Evolutionary conservation across 225 moss, liverwort and hornwort species (phyloP), one percentile per base, ranked within the genome.

Genomic region (Pleurozium schreberi): DNA sequence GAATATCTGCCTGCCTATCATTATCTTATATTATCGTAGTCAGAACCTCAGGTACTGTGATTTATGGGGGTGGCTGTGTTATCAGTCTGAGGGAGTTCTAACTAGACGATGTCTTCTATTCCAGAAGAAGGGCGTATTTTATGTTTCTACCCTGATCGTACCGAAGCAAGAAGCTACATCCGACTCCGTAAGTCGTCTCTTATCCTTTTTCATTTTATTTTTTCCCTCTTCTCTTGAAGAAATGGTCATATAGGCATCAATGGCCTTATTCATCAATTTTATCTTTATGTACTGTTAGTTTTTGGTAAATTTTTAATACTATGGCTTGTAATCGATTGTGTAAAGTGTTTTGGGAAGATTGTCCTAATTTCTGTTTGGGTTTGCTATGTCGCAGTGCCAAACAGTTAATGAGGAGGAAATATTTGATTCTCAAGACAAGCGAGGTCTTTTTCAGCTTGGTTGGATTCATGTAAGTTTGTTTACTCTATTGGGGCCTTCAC

Each of bases 91-190:
- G 82, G 43, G 14, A 83, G 38, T 75, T 69, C 64, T 88, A 84
- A 86, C 28, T 45, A 88, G 84, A 86, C 57, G 40, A 38, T 57
- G 18, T 88, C 61, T 85, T n/a, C 23, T 75, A 57, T 92, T 90
- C 77, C 95, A 99, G 98, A 97, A 94, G 91, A 93, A 96, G 85
- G 97, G 98, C 30, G 80, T 92, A 52, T 99, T 99, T 90, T 95
- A 95, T 91, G 93, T 99, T 47, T 97, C 93, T 86, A 95, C 98
- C 33, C 86, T 99, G 66, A 97, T 99, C 89, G 93, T 99, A 82
- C 98, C 98, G 75, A 99, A 99, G 93, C 98, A 99, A 88, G 97
- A 99, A 94, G 92, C 97, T 64, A 99, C 98, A 64, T 97, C 98
- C 88, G 98, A 99, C 86, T 97, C 98, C 82, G 98, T 99, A 91